Conservation (phyloP, 2,329 filamentous ascomycete species). For the Fusarium tricinctum region DNA sequence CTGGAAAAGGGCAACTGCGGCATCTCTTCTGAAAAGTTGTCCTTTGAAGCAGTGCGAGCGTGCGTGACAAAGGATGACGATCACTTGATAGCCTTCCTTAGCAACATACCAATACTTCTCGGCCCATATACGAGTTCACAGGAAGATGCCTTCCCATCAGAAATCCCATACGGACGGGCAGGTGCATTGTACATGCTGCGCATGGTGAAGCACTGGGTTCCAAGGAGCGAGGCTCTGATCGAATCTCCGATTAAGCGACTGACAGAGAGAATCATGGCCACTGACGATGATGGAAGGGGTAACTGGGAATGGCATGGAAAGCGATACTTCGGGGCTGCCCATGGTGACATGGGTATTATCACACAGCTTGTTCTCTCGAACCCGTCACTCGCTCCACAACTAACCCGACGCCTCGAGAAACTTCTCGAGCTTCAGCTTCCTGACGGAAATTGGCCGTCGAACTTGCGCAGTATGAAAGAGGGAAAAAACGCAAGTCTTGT, state of each 20-base stretch:
- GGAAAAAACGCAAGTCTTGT: constrained; percentile 63
- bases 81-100: constrained; percentile 58
- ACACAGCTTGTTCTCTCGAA: constrained; percentile 75
- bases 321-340: constrained; percentile 74
- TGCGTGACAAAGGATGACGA: constrained; percentile 57
- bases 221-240: constrained; percentile 62
- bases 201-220: constrained; percentile 70
- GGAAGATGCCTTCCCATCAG: constrained; percentile 65
- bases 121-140: constrained; percentile 42
- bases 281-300: constrained; percentile 57
- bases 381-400: constrained; percentile 65
- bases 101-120: constrained; percentile 55
- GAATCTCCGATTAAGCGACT: constrained; percentile 69
- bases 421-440: constrained; percentile 72
- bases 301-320: constrained; percentile 75
- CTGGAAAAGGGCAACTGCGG: constrained; percentile 64
- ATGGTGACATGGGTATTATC: constrained; percentile 78
- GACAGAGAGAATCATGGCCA: constrained; percentile 70
- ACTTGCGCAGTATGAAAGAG: constrained; percentile 59
- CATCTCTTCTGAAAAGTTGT: constrained; percentile 63
- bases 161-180: constrained; percentile 76
- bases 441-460: constrained; percentile 74
- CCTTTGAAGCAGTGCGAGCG: constrained; percentile 61
- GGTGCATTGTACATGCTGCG: constrained; percentile 78
- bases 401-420: constrained; percentile 66